phyloP scores from a whole-genome alignment of 768 basidiomycete species.

The Lactifluus pinguis region DNA sequence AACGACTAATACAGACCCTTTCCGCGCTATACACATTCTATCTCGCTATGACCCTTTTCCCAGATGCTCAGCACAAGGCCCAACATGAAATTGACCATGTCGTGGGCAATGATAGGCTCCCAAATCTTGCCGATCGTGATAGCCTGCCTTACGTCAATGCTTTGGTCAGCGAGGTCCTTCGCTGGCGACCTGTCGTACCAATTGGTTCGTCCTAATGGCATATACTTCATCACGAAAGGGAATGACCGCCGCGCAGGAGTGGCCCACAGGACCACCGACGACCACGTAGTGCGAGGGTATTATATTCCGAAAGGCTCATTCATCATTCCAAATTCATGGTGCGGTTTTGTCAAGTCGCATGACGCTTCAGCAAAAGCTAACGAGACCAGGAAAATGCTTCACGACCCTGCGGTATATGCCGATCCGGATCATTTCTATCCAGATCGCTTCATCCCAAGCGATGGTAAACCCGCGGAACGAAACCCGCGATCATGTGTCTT shows the following conservation, averaged over 20 bases:
- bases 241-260: background rate
- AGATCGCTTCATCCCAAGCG: constrained; percentile 21
- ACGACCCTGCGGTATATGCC: background rate
- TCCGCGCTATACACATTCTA: constrained; percentile 11
- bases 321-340: constrained; percentile 30
- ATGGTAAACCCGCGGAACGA: background rate
- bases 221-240: background rate
- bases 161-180: constrained; percentile 16
- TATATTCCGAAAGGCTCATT: constrained; percentile 29
- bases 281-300: background rate
- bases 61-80: constrained; percentile 13
- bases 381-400: background rate
- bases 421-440: too few relatives aligned
- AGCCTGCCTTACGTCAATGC: constrained; percentile 18
- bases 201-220: constrained; percentile 1
- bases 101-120: constrained; percentile 16
- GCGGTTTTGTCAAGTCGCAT: background rate
- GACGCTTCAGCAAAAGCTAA: background rate
- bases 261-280: background rate
- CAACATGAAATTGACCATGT: constrained; percentile 20
- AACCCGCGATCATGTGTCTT: background rate
- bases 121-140: constrained; percentile 11
- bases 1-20: background rate
- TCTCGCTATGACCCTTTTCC: constrained; percentile 18
- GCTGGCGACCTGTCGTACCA: constrained; percentile 16